Conservation (phyloP, 148 eudicot species). For the Heliamphora exappendiculata region DNA sequence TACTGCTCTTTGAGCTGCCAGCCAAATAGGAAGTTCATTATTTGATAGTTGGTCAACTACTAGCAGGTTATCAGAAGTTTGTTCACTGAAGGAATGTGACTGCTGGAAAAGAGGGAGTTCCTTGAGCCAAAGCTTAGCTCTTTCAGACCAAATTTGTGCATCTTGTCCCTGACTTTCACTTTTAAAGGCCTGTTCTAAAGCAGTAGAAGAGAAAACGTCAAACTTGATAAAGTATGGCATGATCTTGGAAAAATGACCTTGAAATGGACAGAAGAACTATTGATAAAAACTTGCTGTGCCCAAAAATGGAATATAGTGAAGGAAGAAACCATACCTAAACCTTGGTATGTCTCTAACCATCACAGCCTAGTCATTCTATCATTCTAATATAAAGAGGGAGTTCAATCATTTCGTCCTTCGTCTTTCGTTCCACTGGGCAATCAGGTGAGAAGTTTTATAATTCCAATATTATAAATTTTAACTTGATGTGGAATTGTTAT, state of each 20-base stretch:
- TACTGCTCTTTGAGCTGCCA: constrained; percentile 88
- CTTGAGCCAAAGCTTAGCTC: constrained; percentile 46
- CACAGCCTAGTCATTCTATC: too few relatives aligned
- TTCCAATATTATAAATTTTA: too few relatives aligned
- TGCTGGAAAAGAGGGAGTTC: constrained; percentile 32
- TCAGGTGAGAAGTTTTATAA: too few relatives aligned
- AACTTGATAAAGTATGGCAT: not conserved
- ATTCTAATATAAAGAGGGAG: too few relatives aligned
- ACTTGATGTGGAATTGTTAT: too few relatives aligned
- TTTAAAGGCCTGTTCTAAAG: constrained; percentile 31
- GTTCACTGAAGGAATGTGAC: constrained; percentile 29
- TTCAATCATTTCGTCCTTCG: too few relatives aligned
- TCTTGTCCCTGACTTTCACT: constrained; percentile 30
- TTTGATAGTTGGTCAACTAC: constrained; percentile 34
- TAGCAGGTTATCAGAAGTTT: constrained; percentile 25
- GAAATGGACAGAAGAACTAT: constrained; percentile 1
- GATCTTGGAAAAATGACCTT: not conserved
- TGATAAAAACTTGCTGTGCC: not conserved
- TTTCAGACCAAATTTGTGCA: constrained; percentile 34
- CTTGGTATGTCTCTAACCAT: too few relatives aligned
- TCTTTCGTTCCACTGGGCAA: too few relatives aligned
- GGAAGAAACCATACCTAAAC: too few relatives aligned
- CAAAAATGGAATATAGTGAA: not conserved
- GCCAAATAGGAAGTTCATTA: constrained; percentile 63
- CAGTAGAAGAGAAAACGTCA: constrained; percentile 8